Base-by-base conservation (phyloP, 2,329 filamentous ascomycete species). In the Beauveria sp. region DNA sequence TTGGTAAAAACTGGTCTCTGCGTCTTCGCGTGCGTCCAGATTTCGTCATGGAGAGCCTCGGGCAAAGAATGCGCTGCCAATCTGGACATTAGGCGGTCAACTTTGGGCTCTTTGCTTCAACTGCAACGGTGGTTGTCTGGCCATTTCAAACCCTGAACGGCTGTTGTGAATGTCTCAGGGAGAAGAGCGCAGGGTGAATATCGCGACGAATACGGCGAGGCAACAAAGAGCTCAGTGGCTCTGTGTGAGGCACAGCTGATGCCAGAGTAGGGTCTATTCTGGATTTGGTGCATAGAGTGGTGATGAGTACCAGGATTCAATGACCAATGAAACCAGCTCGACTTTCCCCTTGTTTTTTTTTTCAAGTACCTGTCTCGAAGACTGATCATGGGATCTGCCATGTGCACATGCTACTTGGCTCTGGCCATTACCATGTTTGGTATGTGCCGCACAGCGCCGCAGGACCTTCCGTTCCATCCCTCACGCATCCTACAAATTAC, bases 211-310 rank as follows among this genome's bases (percentile, higher is more conserved):
- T 28, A 51, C 38, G 49, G n/a, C 49, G 49, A 51, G 10, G 49
- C 49, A 34, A 51, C 49, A 10, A 38, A 34, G 10, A 2, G 8
- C 18, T 34, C 49, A 3, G 16, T 18, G 18, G 49, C 49, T 14
- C 18, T 51, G 16, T 51, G 10, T 28, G 22, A 4, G 49, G 26
- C 24, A 1, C 52, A 61, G 10, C 40, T 63, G n/a, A 14, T 57
- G 43, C 38, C 18, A 2, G 54, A 42, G 28, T 16, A 55, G 3
- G 49, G 59, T 5, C 8, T 42, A 3, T 64, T 63, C 31, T 61
- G 57, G 38, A 58, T n/a, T 48, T 61, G 51, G 58, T 65, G 64
- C 53, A 70, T 14, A 59, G 20, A 59, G 56, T 50, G 46, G 34
- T 12, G 46, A 52, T 46, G 20, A n/a, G 24, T 12, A 28, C 28